Evolutionary conservation across 2,329 filamentous ascomycete genomes (phyloP).

Genomic region (Hypomyces perniciosus): DNA sequence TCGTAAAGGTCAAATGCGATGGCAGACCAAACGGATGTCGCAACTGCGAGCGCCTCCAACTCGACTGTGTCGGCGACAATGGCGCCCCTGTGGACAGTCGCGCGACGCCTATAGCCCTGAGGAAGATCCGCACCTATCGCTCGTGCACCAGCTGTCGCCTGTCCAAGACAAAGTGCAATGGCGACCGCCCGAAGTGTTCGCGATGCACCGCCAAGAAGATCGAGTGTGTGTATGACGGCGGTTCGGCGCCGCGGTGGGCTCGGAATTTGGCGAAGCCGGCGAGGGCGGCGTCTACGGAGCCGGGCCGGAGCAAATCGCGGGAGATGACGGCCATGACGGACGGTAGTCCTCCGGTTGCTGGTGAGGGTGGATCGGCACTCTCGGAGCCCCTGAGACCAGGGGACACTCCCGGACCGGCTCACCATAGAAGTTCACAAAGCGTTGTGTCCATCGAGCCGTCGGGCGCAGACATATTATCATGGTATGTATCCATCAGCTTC

Average conservation of each 20-base stretch:
- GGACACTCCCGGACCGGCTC: background rate
- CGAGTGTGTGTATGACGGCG: constrained; percentile 35
- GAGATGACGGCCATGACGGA: constrained; percentile 8
- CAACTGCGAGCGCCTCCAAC: constrained; percentile 37
- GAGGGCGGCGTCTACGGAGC: constrained; percentile 5
- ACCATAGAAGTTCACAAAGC: constrained; percentile 2
- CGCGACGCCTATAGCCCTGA: constrained; percentile 24
- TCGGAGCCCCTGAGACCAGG: background rate
- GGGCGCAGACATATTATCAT: constrained; percentile 13
- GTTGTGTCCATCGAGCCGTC: constrained; percentile 10
- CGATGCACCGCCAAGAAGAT: constrained; percentile 28
- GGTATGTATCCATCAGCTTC: constrained; percentile 9
- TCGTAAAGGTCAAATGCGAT: constrained; percentile 35
- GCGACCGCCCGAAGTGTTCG: constrained; percentile 34
- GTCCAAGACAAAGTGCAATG: constrained; percentile 38
- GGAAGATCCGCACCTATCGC: constrained; percentile 36
- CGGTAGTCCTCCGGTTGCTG: background rate
- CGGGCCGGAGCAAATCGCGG: constrained; percentile 8
- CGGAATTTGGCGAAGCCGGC: constrained; percentile 25
- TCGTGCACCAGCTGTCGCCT: constrained; percentile 34
- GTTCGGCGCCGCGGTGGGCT: constrained; percentile 32
- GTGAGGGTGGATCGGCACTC: background rate
- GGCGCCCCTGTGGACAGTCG: constrained; percentile 22
- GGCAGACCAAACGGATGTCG: constrained; percentile 36
- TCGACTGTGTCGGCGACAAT: constrained; percentile 34